Conservation (phyloP, 345 rosid species). For the Gossypium mustelinum region DNA sequence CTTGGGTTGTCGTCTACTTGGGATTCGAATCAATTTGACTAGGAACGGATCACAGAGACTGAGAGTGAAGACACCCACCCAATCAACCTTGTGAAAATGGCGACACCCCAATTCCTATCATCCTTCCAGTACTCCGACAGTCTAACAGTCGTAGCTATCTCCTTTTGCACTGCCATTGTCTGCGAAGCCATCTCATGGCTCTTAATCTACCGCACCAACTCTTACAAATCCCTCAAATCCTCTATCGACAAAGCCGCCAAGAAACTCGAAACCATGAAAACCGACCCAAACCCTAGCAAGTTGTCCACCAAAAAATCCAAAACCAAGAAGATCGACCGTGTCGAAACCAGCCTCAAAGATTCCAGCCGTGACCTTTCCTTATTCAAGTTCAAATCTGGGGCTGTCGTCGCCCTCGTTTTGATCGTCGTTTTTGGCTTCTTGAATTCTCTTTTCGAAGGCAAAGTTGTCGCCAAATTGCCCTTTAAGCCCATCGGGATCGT, state of each 20-base stretch:
- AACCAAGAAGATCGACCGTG: slow-evolving; percentile 94
- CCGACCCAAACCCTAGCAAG: slow-evolving; percentile 48
- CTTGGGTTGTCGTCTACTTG: no score
- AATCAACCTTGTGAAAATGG: slow-evolving; percentile 10
- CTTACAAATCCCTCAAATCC: slow-evolving; percentile 86
- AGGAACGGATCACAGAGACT: neutral
- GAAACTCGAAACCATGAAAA: slow-evolving; percentile 91
- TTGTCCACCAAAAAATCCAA: slow-evolving; percentile 64
- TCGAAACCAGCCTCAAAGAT: slow-evolving; percentile 85
- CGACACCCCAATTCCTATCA: slow-evolving; percentile 47
- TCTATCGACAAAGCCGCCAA: slow-evolving; percentile 94
- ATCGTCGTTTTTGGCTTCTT: slow-evolving; percentile 84
- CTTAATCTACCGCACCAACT: slow-evolving; percentile 90
- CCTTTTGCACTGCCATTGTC: slow-evolving; percentile 84
- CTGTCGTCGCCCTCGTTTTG: slow-evolving; percentile 88
- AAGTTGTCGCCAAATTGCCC: slow-evolving; percentile 88
- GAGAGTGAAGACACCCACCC: neutral
- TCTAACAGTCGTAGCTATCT: slow-evolving; percentile 81
- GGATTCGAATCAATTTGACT: neutral
- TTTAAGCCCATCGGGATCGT: slow-evolving; percentile 72
- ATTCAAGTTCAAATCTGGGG: slow-evolving; percentile 99
- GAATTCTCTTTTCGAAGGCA: slow-evolving; percentile 91
- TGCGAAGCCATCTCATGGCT: slow-evolving; percentile 97
- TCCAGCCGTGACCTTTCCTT: slow-evolving; percentile 91
- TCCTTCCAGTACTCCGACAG: slow-evolving; percentile 75